These are phyloP conservation scores for Leptographium lundbergii DNA, from an alignment of 2,329 filamentous ascomycete species.

Conservation along the genomic window DNA sequence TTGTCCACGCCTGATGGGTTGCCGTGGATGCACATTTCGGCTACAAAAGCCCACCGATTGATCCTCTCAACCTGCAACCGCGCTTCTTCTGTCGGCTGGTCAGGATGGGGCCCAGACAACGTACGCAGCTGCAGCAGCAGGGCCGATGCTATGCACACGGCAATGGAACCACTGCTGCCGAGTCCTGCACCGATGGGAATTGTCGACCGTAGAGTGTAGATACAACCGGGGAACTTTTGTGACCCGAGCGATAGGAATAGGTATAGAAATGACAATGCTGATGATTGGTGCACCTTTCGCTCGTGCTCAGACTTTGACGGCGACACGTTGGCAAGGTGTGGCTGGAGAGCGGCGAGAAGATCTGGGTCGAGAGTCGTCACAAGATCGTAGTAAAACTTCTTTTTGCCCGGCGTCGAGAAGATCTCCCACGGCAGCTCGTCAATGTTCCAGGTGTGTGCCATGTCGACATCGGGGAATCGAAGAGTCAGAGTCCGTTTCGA, in stretches of 20 bases:
- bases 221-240: conserved; percentile 63
- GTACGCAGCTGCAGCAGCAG: conserved; percentile 80
- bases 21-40: conserved; percentile 93
- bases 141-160: conserved; percentile 75
- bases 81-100: conserved; percentile 81
- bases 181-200: conserved; percentile 87
- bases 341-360: conserved; percentile 66
- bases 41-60: conserved; percentile 95
- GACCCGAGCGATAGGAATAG: conserved; percentile 80
- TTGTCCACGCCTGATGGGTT: conserved; percentile 97
- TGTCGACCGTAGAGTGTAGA: conserved; percentile 85
- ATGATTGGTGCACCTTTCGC: conserved; percentile 73
- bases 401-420: conserved; percentile 72
- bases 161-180: conserved; percentile 88
- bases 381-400: conserved; percentile 88
- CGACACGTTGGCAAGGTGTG: conserved; percentile 64
- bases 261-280: conserved; percentile 81
- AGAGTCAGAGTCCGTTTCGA: conserved; percentile 78
- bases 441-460: conserved; percentile 89
- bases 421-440: conserved; percentile 76
- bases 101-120: conserved; percentile 78
- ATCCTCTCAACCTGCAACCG: conserved; percentile 85
- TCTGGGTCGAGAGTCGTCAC: conserved; percentile 76
- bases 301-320: conserved; percentile 50
- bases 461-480: conserved; percentile 79